These are phyloP conservation scores for Flaveria ramosissima DNA, from an alignment of 129 eudicot genomes.

Conservation along the genomic window DNA sequence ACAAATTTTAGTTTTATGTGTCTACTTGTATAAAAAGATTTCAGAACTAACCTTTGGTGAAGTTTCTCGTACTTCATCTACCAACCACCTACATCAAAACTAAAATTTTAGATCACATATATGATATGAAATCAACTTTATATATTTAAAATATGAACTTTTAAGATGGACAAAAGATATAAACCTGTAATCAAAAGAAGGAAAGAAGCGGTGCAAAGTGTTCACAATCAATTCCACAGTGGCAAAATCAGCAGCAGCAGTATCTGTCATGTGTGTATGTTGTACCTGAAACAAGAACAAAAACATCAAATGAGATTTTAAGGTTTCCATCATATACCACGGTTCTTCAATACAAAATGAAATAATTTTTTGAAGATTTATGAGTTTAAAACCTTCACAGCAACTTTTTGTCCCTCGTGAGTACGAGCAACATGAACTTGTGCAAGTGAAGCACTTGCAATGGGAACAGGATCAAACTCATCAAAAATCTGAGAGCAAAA, in stretches of 20 bases:
- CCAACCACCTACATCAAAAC: slow-evolving; percentile 77
- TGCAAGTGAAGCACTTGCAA: slow-evolving; percentile 99
- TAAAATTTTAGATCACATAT: not conserved
- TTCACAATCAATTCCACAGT: slow-evolving; percentile 86
- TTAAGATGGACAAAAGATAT: not conserved
- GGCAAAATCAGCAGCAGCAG: slow-evolving; percentile 96
- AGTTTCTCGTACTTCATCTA: slow-evolving; percentile 85
- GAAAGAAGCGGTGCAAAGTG: slow-evolving; percentile 79
- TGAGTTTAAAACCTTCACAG: slow-evolving; percentile 71
- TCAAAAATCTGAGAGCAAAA: slow-evolving; percentile 59
- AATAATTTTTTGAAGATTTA: slow-evolving; percentile 3
- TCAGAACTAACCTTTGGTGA: slow-evolving; percentile 72
- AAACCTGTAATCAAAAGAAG: slow-evolving; percentile 91
- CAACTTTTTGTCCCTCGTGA: slow-evolving; percentile 86
- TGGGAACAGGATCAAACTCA: slow-evolving; percentile 86
- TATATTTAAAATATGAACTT: not conserved
- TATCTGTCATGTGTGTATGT: slow-evolving; percentile 93
- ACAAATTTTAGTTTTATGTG: not conserved
- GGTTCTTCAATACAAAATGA: not conserved
- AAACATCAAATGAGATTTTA: slow-evolving; percentile 14
- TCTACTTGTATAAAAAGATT: not conserved
- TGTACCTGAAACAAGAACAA: slow-evolving; percentile 60
- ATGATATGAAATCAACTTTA: slow-evolving; percentile 9
- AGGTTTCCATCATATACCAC: not conserved
- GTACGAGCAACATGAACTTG: slow-evolving; percentile 93